Conservation (phyloP, 805 yeast genomes). For the Sugiyamaella qingdaonensis region DNA sequence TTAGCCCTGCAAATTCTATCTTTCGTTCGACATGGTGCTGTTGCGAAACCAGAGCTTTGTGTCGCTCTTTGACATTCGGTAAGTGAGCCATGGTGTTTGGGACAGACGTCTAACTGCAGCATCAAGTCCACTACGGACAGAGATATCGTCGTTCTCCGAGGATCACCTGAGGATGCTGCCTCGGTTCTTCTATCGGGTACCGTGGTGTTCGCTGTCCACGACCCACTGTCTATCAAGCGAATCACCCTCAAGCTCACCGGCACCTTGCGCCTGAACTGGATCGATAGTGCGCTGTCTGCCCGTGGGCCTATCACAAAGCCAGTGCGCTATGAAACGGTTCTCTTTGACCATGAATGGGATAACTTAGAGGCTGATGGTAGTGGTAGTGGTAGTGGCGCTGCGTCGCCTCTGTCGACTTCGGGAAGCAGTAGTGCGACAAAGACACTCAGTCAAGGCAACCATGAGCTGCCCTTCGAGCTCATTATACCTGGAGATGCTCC, state of each 20-base stretch:
- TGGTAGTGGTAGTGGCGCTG: constrained; percentile 10
- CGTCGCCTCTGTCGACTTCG: constrained; percentile 1
- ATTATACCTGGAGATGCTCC: constrained; percentile 78
- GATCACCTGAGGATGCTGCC: constrained; percentile 70
- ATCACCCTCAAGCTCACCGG: constrained; percentile 64
- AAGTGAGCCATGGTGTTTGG: constrained; percentile 4
- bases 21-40: constrained; percentile 20
- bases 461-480: constrained; percentile 85
- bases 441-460: constrained; percentile 52
- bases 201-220: constrained; percentile 69
- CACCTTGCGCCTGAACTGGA: constrained; percentile 61
- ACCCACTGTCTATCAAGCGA: constrained; percentile 65
- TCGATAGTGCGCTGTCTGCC: constrained; percentile 46
- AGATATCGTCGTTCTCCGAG: constrained; percentile 78
- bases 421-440: constrained; percentile 1
- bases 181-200: constrained; percentile 73
- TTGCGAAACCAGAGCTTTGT: constrained; percentile 30
- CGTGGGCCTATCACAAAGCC: constrained; percentile 23
- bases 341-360: constrained; percentile 81
- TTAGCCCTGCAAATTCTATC: not conserved
- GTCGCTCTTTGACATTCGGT: constrained; percentile 44
- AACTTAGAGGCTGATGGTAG: constrained; percentile 46
- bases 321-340: constrained; percentile 46
- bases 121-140: constrained; percentile 58
- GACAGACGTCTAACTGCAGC: constrained; percentile 31